Percentiles rank a stretch among this genome's conserved stretches.
Conservation (phyloP, 306 rosid genomes). For the Pyrus communis region DNA sequence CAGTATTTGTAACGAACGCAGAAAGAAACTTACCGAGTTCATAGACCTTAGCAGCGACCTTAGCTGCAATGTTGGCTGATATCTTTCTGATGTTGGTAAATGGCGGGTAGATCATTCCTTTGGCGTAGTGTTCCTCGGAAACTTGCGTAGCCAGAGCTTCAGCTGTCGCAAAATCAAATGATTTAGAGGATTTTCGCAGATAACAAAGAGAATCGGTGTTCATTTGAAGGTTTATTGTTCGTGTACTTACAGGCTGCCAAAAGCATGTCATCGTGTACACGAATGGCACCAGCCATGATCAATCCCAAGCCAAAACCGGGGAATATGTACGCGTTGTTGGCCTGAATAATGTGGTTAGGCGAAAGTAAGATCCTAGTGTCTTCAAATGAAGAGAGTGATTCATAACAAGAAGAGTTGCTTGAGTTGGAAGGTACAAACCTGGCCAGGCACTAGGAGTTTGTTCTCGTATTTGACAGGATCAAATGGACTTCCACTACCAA, state of each 20-base stretch:
- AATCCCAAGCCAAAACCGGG: slow-evolving; percentile 96
- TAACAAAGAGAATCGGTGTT: neutral
- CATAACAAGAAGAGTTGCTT: neutral
- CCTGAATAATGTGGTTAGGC: slow-evolving; percentile 38
- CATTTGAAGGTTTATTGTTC: neutral
- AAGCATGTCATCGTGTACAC: slow-evolving; percentile 90
- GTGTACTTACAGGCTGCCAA: slow-evolving; percentile 85
- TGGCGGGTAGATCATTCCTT: slow-evolving; percentile 96
- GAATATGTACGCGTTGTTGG: slow-evolving; percentile 96
- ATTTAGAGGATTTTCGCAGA: neutral
- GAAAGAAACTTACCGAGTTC: slow-evolving; percentile 64
- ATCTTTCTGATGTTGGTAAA: slow-evolving; percentile 88
- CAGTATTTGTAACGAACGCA: neutral
- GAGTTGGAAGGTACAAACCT: slow-evolving; percentile 42
- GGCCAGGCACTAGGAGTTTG: slow-evolving; percentile 79
- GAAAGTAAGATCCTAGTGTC: slow-evolving; percentile 19
- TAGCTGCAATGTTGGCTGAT: slow-evolving; percentile 91
- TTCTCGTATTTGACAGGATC: slow-evolving; percentile 65
- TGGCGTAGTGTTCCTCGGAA: slow-evolving; percentile 59
- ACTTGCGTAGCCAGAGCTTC: slow-evolving; percentile 90
- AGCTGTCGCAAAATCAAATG: slow-evolving; percentile 40
- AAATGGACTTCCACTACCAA: slow-evolving; percentile 95
- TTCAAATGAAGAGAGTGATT: slow-evolving; percentile 7
- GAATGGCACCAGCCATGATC: slow-evolving; percentile 91
- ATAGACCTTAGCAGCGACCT: slow-evolving; percentile 77